Evolutionary conservation across 139 green algal genomes (phyloP).

Genomic region (Asterochloris sp.): DNA sequence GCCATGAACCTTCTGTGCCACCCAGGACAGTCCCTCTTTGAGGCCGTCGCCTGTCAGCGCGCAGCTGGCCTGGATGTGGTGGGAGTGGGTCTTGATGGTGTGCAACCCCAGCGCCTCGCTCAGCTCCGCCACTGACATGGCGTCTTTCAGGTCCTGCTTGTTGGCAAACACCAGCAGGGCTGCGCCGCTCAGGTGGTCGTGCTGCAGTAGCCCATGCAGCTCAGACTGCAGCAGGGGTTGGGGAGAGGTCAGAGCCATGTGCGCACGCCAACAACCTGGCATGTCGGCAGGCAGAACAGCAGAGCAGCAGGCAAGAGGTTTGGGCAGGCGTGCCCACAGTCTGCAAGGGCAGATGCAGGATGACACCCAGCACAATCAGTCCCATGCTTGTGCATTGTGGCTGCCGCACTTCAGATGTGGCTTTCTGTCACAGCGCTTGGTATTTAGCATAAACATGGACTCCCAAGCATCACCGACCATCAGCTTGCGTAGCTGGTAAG

Average conservation of each 20-base stretch:
- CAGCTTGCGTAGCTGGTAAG: too few relatives aligned
- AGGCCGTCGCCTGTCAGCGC: slow-evolving; percentile 65
- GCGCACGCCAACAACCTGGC: too few relatives aligned
- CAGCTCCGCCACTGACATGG: slow-evolving; percentile 73
- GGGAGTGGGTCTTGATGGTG: slow-evolving; percentile 32
- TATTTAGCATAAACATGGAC: background rate
- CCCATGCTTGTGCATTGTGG: too few relatives aligned
- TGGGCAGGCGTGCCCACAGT: too few relatives aligned
- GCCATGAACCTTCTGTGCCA: slow-evolving; percentile 57
- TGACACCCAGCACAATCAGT: too few relatives aligned
- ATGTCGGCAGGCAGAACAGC: too few relatives aligned
- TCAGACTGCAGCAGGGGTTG: slow-evolving; percentile 53
- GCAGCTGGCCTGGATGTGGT: slow-evolving; percentile 67
- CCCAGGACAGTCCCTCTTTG: slow-evolving; percentile 68
- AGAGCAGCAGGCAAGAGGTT: too few relatives aligned
- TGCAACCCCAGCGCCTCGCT: slow-evolving; percentile 53
- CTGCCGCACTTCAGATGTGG: too few relatives aligned
- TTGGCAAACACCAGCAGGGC: slow-evolving; percentile 85
- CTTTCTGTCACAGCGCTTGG: background rate
- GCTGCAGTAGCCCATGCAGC: slow-evolving; percentile 66
- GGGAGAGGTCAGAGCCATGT: background rate
- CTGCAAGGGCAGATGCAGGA: too few relatives aligned
- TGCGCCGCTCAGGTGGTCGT: slow-evolving; percentile 60
- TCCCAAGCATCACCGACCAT: background rate
- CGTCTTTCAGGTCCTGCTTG: slow-evolving; percentile 78